Conservation (phyloP, 2,329 filamentous ascomycete species). For the Scortechinia acanthostroma region DNA sequence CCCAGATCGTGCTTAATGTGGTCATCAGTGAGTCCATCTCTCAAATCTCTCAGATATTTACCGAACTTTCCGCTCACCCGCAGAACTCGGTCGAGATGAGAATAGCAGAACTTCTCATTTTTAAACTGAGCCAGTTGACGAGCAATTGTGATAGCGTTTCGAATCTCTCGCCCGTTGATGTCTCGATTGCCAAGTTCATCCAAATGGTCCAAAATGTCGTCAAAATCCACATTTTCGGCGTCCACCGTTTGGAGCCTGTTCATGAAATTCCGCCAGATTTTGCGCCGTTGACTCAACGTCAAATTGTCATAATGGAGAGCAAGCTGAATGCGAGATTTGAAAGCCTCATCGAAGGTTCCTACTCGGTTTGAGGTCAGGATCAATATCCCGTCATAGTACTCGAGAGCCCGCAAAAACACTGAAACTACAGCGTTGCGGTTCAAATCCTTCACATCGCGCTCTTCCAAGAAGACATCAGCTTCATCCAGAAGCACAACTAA, state of each 20-base stretch:
- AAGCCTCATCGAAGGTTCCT: constrained; percentile 23
- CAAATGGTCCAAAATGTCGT: too few relatives aligned
- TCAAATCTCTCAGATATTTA: constrained; percentile 73
- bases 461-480: constrained; percentile 30
- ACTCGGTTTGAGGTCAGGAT: constrained; percentile 25
- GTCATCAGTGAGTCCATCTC: too few relatives aligned
- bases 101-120: constrained; percentile 64
- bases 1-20: too few relatives aligned
- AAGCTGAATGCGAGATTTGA: constrained; percentile 11
- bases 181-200: constrained; percentile 58
- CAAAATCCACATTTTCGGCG: constrained; percentile 52
- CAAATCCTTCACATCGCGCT: constrained; percentile 19
- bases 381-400: constrained; percentile 25
- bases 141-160: constrained; percentile 78
- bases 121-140: constrained; percentile 78
- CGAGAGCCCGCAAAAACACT: constrained; percentile 23
- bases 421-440: constrained; percentile 29
- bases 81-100: constrained; percentile 75
- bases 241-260: constrained; percentile 66
- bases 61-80: constrained; percentile 79
- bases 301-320: constrained; percentile 10
- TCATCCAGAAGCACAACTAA: constrained; percentile 33
- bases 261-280: constrained; percentile 80
- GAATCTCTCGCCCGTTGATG: constrained; percentile 65
- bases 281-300: constrained; percentile 57